phyloP scores from a whole-genome alignment of 345 rosid species.

The Populus deltoides region DNA sequence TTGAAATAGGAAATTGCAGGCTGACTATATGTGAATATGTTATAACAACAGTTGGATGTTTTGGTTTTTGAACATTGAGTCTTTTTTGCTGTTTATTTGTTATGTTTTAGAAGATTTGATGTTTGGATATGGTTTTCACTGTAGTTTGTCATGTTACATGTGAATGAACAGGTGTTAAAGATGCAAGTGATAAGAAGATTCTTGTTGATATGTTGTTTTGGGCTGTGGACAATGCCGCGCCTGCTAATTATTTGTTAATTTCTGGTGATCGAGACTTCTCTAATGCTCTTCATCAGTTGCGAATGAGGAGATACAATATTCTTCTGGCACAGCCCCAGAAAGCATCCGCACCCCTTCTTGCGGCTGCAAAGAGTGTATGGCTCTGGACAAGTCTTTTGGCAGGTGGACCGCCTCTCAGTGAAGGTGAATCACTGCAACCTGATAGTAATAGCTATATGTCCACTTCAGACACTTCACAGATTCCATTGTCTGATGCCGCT shows the following conservation, averaged over 20 bases:
- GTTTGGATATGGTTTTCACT: not conserved
- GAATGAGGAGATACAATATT: constrained; percentile 87
- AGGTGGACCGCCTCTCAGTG: constrained; percentile 64
- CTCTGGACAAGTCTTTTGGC: constrained; percentile 71
- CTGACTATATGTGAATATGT: not conserved
- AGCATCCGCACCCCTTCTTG: constrained; percentile 70
- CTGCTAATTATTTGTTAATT: constrained; percentile 75
- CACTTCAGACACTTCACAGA: constrained; percentile 20
- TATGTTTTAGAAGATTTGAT: not conserved
- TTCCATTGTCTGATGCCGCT: constrained; percentile 17
- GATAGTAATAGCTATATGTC: constrained; percentile 24
- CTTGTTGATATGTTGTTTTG: constrained; percentile 91
- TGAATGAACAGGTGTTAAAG: constrained; percentile 66
- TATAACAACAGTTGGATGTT: not conserved
- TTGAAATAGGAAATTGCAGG: not conserved
- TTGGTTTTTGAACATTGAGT: not conserved
- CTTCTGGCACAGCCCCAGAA: constrained; percentile 76
- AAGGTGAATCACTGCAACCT: constrained; percentile 43
- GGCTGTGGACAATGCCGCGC: constrained; percentile 94
- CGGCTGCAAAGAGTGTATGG: constrained; percentile 87
- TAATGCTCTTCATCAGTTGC: constrained; percentile 84
- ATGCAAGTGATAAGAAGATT: constrained; percentile 97
- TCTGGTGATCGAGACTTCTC: constrained; percentile 94
- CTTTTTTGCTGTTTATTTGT: not conserved
- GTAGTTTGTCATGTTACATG: not conserved